phyloP scores from a whole-genome alignment of 2,329 filamentous ascomycete species.

The Sclerotinia nivalis region DNA sequence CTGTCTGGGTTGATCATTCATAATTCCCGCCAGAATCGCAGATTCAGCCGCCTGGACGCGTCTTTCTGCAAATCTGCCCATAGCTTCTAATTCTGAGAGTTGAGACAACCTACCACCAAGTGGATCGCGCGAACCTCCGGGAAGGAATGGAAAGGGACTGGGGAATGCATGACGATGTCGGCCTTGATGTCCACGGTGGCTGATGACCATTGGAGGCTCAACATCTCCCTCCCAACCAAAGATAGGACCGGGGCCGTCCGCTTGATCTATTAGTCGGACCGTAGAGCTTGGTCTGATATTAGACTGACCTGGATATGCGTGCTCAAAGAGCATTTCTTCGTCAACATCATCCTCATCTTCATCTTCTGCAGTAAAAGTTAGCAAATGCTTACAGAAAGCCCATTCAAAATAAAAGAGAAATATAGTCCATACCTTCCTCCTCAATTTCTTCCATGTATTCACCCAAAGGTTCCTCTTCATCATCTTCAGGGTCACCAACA shows the following conservation, averaged over 20 bases:
- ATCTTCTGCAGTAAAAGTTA: slow-evolving; percentile 49
- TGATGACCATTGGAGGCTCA: slow-evolving; percentile 48
- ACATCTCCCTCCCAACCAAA: slow-evolving; percentile 60
- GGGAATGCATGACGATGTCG: slow-evolving; percentile 58
- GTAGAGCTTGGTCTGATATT: slow-evolving; percentile 1
- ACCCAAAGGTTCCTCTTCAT: slow-evolving; percentile 47
- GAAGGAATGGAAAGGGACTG: slow-evolving; percentile 64
- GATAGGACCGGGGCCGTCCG: slow-evolving; percentile 39
- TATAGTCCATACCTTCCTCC: slow-evolving; percentile 52
- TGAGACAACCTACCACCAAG: slow-evolving; percentile 49
- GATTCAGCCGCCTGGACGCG: background rate
- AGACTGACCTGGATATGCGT: slow-evolving; percentile 55
- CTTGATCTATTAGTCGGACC: slow-evolving; percentile 23
- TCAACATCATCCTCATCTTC: slow-evolving; percentile 70
- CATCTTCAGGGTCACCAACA: slow-evolving; percentile 47
- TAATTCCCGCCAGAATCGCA: background rate
- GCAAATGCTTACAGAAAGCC: slow-evolving; percentile 28
- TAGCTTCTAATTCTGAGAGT: slow-evolving; percentile 23
- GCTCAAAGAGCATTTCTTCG: slow-evolving; percentile 65
- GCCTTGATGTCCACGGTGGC: slow-evolving; percentile 46
- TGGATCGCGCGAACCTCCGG: slow-evolving; percentile 56
- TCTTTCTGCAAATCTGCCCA: slow-evolving; percentile 4
- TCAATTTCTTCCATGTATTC: slow-evolving; percentile 60
- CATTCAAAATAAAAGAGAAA: background rate
- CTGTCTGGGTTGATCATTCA: background rate